Conservation (phyloP, 176 grass and related monocot species). For the Musa schizocarpa region DNA sequence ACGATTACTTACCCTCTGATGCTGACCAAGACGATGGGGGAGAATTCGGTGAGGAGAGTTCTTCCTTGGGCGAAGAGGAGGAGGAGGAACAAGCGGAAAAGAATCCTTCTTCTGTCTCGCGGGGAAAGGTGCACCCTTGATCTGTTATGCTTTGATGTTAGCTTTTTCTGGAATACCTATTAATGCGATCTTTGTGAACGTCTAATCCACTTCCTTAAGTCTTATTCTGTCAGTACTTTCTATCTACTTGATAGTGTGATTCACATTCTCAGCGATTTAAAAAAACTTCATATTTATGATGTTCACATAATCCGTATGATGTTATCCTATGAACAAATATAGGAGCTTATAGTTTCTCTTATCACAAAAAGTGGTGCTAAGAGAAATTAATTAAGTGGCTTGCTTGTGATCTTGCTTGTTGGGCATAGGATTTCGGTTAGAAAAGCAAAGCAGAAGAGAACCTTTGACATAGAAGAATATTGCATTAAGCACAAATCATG, state of each 20-base stretch:
- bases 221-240: not conserved
- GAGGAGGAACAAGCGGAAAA: constrained; percentile 7
- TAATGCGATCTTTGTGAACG: not conserved
- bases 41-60: constrained; percentile 3
- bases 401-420: not conserved
- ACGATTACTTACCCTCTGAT: constrained; percentile 56
- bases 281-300: not conserved
- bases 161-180: not conserved
- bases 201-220: not conserved
- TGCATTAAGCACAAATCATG: not conserved
- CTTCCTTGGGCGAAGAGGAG: constrained; percentile 3
- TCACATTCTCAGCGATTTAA: too few species aligned
- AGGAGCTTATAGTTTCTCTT: too few species aligned
- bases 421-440: not conserved
- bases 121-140: constrained; percentile 31
- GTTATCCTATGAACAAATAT: too few species aligned
- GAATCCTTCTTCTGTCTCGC: constrained; percentile 30
- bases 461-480: not conserved
- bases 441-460: not conserved
- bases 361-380: too few species aligned
- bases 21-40: constrained; percentile 14
- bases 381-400: too few species aligned
- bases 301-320: not conserved
- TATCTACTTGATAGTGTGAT: too few species aligned
- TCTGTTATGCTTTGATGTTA: not conserved